phyloP scores from a whole-genome alignment of 148 eudicot genomes.

The Rhododendron vialii region DNA sequence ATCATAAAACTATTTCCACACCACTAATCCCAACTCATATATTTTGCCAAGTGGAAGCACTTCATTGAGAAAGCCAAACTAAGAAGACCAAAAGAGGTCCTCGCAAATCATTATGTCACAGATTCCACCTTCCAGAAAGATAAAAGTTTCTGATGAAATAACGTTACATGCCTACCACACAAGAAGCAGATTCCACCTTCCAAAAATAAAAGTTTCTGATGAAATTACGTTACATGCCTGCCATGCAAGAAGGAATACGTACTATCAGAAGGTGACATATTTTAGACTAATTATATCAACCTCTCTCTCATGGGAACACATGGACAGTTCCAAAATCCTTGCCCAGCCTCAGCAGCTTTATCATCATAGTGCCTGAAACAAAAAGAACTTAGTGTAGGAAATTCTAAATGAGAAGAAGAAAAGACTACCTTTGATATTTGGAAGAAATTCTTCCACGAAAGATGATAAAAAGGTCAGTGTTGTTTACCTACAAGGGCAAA shows the following conservation, averaged over 20 bases:
- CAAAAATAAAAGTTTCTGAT: neutral
- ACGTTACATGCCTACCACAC: no score
- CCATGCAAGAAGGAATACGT: neutral
- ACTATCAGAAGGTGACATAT: neutral
- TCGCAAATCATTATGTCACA: neutral
- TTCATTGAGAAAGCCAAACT: neutral
- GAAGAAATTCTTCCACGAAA: neutral
- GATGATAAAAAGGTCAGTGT: neutral
- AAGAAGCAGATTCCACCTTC: neutral
- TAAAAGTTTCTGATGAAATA: neutral
- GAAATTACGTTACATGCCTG: neutral
- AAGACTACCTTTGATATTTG: neutral
- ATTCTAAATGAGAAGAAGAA: neutral
- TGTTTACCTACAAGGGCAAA: slow-evolving; percentile 84
- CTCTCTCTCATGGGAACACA: slow-evolving; percentile 99
- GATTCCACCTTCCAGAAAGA: neutral
- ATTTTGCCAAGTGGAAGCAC: neutral
- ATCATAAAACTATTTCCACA: neutral
- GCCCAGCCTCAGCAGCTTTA: slow-evolving; percentile 81
- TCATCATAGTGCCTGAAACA: slow-evolving; percentile 84
- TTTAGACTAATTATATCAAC: slow-evolving; percentile 23
- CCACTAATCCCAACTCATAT: neutral
- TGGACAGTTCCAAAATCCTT: slow-evolving; percentile 97
- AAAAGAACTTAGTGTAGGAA: neutral
- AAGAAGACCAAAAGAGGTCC: neutral